Evolutionary conservation across 345 rosid species (phyloP), one percentile per base, ranked within the genome.

Genomic region (Garcia nutans): DNA sequence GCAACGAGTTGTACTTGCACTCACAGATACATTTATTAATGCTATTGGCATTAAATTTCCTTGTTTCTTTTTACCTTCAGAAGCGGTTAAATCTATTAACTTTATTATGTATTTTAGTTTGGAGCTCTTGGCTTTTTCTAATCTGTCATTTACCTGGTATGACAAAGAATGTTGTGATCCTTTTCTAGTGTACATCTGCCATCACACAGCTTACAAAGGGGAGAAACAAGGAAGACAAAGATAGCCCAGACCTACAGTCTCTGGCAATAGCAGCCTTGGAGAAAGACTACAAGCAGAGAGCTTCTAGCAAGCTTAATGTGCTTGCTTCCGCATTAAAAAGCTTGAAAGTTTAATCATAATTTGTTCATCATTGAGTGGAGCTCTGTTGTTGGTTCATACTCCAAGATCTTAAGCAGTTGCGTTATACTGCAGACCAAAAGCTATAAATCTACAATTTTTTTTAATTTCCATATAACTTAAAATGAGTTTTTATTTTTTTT

Each of bases 171-270:
- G 72, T 20, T 61, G 47, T 76, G 31, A 52, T 68, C 68, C 41
- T 59, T 65, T 59, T 74, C 16, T 91, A 92, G 98, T 93, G 97
- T 74, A 84, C 91, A 0, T 88, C 99, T 17, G 97, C 93, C 41
- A 89, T 91, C 5, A 80, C 93, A 28, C 99, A 93, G 79, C 81
- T 90, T 60, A 76, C 98, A 5, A 92, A 84, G 79, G 97, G 97
- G 26, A 82, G 88, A 83, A 89, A 85, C 89, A 93, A 88, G 87
- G 98, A 96, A 62, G 98, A 93, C 75, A 96, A 85, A 76, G 97
- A 92, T 76, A 83, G 92, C 71, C 87, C 87, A 0, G 97, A 93
- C 82, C 86, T 96, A 76, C 93, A 89, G 56, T 84, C 92, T 26
- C 84, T 93, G 42, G 95, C 92, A 6, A 86, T 78, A 45, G 74